These are phyloP conservation scores for Ustilaginoidea virens DNA, from an alignment of 2,329 filamentous ascomycete genomes.

Conservation along the genomic window DNA sequence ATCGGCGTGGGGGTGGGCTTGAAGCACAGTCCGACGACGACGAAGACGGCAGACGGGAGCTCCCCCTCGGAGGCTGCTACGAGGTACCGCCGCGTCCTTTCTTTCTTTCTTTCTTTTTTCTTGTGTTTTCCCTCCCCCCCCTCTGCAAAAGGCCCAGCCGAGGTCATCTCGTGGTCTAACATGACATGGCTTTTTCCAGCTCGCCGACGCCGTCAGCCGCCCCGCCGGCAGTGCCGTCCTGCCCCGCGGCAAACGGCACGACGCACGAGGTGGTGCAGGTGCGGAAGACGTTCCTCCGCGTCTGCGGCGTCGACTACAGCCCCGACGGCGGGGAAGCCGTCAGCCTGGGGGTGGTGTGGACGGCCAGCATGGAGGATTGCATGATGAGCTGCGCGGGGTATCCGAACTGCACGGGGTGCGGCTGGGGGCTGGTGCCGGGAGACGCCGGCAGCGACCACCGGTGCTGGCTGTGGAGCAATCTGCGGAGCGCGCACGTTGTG, in stretches of 20 bases:
- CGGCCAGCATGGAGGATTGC: conserved; percentile 25
- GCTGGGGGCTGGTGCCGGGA: conserved; percentile 28
- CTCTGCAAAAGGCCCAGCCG: no score
- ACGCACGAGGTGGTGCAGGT: conserved; percentile 25
- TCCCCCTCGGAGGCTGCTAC: neutral
- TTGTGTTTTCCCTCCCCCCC: no score
- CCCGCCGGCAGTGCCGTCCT: conserved; percentile 13
- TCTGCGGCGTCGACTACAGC: conserved; percentile 31
- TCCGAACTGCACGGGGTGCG: conserved; percentile 23
- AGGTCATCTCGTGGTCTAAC: no score
- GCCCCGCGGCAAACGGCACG: conserved; percentile 28
- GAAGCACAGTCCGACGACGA: conserved; percentile 5
- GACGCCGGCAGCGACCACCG: conserved; percentile 22
- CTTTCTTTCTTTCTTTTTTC: no score
- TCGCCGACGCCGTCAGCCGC: neutral
- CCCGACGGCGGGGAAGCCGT: conserved; percentile 17
- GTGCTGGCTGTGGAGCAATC: conserved; percentile 27
- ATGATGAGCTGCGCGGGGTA: conserved; percentile 27
- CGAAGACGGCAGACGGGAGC: neutral
- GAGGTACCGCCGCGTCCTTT: no score
- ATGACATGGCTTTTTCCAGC: no score
- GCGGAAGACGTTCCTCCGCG: conserved; percentile 23
- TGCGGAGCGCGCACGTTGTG: conserved; percentile 16
- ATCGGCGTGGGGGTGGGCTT: conserved; percentile 24
- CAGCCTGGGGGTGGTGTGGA: conserved; percentile 20